phyloP scores from a whole-genome alignment of 1,139 yeast genomes.

The Geotrichum klebahnii region DNA sequence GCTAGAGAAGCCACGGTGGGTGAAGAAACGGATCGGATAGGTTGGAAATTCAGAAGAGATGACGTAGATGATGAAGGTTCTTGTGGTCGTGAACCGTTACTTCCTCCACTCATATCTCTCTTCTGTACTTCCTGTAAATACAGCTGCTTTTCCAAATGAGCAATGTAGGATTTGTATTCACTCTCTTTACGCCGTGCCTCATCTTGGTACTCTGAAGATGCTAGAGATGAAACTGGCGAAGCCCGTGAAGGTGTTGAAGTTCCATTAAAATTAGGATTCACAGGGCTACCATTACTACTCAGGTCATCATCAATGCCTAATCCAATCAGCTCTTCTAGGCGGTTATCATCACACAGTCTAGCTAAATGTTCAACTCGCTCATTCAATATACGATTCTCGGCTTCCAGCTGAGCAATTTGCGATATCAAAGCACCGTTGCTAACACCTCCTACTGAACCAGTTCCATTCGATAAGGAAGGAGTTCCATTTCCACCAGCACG shows the following conservation, averaged over 20 bases:
- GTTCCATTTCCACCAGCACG: constrained; percentile 22
- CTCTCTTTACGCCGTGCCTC: constrained; percentile 50
- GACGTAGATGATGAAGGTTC: constrained; percentile 3
- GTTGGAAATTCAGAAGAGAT: constrained; percentile 8
- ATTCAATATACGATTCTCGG: constrained; percentile 57
- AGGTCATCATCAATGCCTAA: constrained; percentile 25
- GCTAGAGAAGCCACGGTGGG: constrained; percentile 14
- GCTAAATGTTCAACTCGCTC: constrained; percentile 69
- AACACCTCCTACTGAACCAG: background rate
- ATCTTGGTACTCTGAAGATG: constrained; percentile 11
- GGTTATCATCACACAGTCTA: constrained; percentile 56
- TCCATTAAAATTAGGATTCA: constrained; percentile 8
- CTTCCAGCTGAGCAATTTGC: constrained; percentile 48
- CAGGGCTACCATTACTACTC: constrained; percentile 5
- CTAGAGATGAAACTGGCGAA: constrained; percentile 21
- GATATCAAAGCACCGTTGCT: constrained; percentile 18
- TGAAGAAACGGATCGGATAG: constrained; percentile 21
- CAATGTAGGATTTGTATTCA: constrained; percentile 60
- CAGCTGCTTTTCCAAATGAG: constrained; percentile 59
- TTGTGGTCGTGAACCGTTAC: constrained; percentile 1
- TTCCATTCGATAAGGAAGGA: too few relatives aligned
- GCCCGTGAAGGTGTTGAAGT: constrained; percentile 14
- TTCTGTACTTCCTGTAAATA: constrained; percentile 38
- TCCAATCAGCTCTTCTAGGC: constrained; percentile 46
- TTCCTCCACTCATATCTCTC: constrained; percentile 4